A percentile compares a stretch with the other conserved stretches of the same genome.
phyloP scores from a whole-genome alignment of 768 basidiomycete genomes.

The Leucogyrophana mollusca region DNA sequence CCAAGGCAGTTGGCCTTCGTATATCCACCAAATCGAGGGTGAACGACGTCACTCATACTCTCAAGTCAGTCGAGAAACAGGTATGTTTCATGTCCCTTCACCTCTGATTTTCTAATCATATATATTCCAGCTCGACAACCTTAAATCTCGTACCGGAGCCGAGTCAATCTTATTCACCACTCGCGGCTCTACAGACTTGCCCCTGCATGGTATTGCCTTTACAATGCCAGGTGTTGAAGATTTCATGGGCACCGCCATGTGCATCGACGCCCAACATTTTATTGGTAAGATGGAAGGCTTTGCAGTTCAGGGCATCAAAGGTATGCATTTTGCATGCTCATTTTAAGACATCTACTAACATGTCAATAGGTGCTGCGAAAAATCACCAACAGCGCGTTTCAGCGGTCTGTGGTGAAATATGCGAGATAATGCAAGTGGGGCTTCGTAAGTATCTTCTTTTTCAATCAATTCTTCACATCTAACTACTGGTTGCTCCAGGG shows the following conservation, averaged over 20 bases:
- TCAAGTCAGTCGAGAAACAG: constrained; percentile 4
- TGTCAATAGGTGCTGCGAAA: background rate
- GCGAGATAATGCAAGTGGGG: background rate
- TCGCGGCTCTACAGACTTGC: constrained; percentile 2
- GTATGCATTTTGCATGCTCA: background rate
- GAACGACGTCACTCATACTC: constrained; percentile 4
- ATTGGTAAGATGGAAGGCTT: constrained; percentile 13
- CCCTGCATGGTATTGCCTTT: constrained; percentile 4
- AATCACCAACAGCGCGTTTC: background rate
- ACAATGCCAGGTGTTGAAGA: background rate
- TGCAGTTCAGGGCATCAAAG: constrained; percentile 11
- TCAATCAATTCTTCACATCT: background rate
- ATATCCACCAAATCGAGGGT: background rate
- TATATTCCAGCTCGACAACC: background rate
- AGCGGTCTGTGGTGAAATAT: constrained; percentile 1
- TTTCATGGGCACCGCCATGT: constrained; percentile 8
- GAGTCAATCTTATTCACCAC: background rate
- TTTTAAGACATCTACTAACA: background rate
- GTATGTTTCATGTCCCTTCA: background rate
- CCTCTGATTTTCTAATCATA: background rate
- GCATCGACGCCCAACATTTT: constrained; percentile 5
- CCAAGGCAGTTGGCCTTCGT: background rate
- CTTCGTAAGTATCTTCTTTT: background rate
- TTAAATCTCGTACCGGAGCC: background rate
- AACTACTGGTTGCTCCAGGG: background rate